Conservation (phyloP, 73 alveolate genomes). For the Paramecium pentaurelia region DNA sequence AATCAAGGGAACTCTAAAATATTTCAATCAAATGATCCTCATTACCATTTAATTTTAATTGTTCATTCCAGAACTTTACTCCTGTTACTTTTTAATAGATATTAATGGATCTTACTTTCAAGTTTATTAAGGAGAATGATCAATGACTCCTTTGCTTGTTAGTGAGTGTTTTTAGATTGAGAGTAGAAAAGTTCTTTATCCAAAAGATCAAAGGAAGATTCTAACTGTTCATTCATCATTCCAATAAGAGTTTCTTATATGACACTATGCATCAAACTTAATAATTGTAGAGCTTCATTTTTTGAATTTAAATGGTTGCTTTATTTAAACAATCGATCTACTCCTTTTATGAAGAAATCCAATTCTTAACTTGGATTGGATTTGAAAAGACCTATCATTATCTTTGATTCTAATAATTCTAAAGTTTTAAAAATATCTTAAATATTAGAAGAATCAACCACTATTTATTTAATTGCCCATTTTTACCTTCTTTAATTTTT, state of each 20-base stretch:
- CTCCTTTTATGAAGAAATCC: constrained; percentile 14
- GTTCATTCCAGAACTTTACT: not conserved
- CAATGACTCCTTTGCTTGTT: not conserved
- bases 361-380: not conserved
- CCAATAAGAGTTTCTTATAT: not conserved
- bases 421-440: not conserved
- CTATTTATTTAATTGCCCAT: not conserved
- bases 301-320: not conserved
- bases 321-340: constrained; percentile 13
- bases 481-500: constrained; percentile 19
- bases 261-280: not conserved
- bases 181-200: constrained; percentile 27
- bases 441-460: not conserved
- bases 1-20: not conserved
- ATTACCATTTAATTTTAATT: not conserved
- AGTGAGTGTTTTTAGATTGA: constrained; percentile 6
- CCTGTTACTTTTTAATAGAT: not conserved
- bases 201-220: not conserved
- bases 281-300: not conserved
- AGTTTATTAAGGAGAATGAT: not conserved
- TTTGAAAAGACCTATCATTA: constrained; percentile 22
- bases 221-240: not conserved
- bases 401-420: constrained; percentile 4
- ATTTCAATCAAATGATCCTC: not conserved
- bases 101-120: not conserved